Evolutionary conservation across 148 eudicot species (phyloP).

Genomic region (Agrostemma githago): DNA sequence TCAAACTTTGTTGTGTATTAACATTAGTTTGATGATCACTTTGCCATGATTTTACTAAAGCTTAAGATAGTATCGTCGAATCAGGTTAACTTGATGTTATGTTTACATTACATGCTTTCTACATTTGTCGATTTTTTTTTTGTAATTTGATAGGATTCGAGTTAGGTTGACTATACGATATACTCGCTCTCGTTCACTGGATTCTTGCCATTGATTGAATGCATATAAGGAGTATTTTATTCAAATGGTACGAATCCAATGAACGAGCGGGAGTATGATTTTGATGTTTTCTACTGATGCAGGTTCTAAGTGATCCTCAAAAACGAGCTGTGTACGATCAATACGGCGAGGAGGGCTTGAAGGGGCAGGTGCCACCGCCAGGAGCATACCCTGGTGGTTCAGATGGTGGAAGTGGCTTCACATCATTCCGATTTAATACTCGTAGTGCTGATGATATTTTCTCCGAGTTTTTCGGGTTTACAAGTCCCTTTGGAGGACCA

Average conservation of each 20-base stretch:
- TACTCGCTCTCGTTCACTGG: no score
- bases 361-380: slow-evolving; percentile 67
- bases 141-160: not conserved
- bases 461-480: slow-evolving; percentile 68
- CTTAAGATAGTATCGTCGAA: not conserved
- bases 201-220: no score
- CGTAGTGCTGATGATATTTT: slow-evolving; percentile 73
- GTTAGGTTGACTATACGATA: not conserved
- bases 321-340: slow-evolving; percentile 77
- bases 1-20: not conserved
- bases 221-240: no score
- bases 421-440: slow-evolving; percentile 48
- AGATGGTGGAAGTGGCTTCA: slow-evolving; percentile 31
- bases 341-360: slow-evolving; percentile 78
- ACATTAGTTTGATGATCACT: not conserved
- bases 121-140: not conserved
- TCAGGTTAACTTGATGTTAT: not conserved
- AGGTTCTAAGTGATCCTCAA: slow-evolving; percentile 84
- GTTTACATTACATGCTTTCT: not conserved
- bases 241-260: no score
- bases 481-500: slow-evolving; percentile 60
- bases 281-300: not conserved
- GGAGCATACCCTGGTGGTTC: slow-evolving; percentile 34
- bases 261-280: not conserved
- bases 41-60: not conserved